Conservation (phyloP, 2,329 filamentous ascomycete species). For the Penicillium capsulatum region DNA sequence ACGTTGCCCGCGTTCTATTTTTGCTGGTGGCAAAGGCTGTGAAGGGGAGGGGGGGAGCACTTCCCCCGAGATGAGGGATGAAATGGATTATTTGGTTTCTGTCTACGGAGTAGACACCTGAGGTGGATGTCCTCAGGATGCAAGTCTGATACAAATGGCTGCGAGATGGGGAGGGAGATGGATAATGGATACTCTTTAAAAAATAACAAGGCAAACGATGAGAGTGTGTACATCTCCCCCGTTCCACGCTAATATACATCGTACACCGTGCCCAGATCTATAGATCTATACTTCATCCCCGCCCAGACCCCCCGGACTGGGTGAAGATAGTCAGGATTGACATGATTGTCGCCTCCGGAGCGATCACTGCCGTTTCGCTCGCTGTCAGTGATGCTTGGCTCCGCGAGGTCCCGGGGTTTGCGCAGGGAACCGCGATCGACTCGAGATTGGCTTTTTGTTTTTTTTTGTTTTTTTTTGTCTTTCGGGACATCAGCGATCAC, state of each 20-base stretch:
- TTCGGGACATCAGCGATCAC: not conserved
- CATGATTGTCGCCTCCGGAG: slow-evolving; percentile 18
- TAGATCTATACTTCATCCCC: slow-evolving; percentile 10
- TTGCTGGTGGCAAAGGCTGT: not conserved
- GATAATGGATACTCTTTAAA: too few species aligned
- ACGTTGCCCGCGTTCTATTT: not conserved
- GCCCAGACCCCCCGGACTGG: slow-evolving; percentile 10
- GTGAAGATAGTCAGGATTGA: slow-evolving; percentile 24
- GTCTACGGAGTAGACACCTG: too few species aligned
- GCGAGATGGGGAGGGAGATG: too few species aligned
- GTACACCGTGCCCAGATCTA: slow-evolving; percentile 1
- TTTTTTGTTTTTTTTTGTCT: too few species aligned
- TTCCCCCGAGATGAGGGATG: too few species aligned
- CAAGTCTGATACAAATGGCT: too few species aligned
- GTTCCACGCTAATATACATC: too few species aligned
- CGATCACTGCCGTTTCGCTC: slow-evolving; percentile 22
- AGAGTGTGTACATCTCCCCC: too few species aligned
- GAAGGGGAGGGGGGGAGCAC: too few species aligned
- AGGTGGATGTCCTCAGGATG: too few species aligned
- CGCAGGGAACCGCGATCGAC: slow-evolving; percentile 5
- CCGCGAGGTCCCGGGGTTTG: slow-evolving; percentile 12
- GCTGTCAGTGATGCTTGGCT: slow-evolving; percentile 21
- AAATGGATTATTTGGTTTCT: too few species aligned
- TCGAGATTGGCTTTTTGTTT: not conserved
- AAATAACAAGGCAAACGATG: too few species aligned